Conservation (phyloP, 148 eudicot species). For the Beta vulgaris region DNA sequence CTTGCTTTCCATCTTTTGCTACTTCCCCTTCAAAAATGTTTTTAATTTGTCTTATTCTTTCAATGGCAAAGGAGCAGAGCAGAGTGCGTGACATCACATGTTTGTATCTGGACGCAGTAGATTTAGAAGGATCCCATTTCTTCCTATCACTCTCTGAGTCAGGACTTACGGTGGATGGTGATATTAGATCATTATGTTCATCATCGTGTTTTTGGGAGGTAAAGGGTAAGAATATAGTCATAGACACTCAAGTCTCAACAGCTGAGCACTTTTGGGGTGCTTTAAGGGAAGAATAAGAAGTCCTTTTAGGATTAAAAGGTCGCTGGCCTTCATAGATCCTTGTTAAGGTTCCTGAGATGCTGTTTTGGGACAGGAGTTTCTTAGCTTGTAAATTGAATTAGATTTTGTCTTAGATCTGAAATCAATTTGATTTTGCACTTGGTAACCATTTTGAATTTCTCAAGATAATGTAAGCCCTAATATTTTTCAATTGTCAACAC, state of each 20-base stretch:
- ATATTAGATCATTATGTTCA: neutral
- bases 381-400: neutral
- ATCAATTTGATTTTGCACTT: neutral
- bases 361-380: neutral
- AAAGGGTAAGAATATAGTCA: neutral
- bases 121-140: neutral
- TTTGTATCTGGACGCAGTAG: neutral
- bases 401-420: neutral
- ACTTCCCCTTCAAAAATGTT: neutral
- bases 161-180: neutral
- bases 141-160: neutral
- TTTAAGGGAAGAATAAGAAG: neutral
- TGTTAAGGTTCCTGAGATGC: neutral
- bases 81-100: neutral
- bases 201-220: neutral
- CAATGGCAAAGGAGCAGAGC: neutral
- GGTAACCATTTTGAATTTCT: neutral
- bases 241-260: neutral
- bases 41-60: too few relatives aligned
- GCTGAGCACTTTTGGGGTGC: neutral
- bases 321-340: neutral
- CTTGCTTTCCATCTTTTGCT: neutral
- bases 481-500: neutral
- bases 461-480: neutral
- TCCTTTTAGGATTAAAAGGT: neutral